Conservation (phyloP, 2,329 filamentous ascomycete species). For the Cladosporium austrohemisphaericum region DNA sequence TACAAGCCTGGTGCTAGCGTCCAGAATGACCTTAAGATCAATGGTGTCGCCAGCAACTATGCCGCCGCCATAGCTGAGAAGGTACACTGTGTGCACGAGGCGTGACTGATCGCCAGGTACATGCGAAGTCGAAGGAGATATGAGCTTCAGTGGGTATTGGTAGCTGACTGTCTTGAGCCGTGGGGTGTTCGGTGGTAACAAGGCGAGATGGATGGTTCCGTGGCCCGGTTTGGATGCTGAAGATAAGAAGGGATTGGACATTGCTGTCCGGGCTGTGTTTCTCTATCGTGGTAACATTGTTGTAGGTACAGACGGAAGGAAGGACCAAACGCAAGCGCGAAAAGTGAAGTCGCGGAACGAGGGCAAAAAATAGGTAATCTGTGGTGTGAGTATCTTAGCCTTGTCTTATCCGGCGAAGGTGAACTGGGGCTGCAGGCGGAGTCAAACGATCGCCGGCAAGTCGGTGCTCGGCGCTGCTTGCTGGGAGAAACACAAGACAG, state of each 20-base stretch:
- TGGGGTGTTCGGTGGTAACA: conserved; percentile 68
- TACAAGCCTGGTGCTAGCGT: conserved; percentile 60
- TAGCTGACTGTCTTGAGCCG: conserved; percentile 73
- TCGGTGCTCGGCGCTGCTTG: no score
- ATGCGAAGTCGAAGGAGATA: conserved; percentile 68
- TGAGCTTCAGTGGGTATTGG: conserved; percentile 91
- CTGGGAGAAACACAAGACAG: no score
- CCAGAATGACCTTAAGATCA: conserved; percentile 65
- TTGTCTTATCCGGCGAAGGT: conserved; percentile 5
- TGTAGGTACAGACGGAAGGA: no score
- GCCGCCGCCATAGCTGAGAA: conserved; percentile 91
- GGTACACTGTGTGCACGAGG: conserved; percentile 73
- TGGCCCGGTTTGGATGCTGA: conserved; percentile 72
- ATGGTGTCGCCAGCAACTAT: conserved; percentile 85
- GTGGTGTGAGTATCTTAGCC: no score
- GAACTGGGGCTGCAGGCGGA: no score
- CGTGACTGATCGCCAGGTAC: conserved; percentile 31
- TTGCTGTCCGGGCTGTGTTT: conserved; percentile 17
- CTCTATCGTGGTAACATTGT: conserved; percentile 24
- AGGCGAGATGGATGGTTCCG: conserved; percentile 69
- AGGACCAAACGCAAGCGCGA: no score
- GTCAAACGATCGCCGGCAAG: no score
- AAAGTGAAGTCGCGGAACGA: not conserved
- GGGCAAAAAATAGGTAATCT: not conserved
- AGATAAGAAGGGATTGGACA: conserved; percentile 68